Percentiles rank a stretch among this genome's conserved stretches.
These are phyloP conservation scores for Silybum marianum DNA, from an alignment of 129 eudicot genomes.

Conservation along the genomic window DNA sequence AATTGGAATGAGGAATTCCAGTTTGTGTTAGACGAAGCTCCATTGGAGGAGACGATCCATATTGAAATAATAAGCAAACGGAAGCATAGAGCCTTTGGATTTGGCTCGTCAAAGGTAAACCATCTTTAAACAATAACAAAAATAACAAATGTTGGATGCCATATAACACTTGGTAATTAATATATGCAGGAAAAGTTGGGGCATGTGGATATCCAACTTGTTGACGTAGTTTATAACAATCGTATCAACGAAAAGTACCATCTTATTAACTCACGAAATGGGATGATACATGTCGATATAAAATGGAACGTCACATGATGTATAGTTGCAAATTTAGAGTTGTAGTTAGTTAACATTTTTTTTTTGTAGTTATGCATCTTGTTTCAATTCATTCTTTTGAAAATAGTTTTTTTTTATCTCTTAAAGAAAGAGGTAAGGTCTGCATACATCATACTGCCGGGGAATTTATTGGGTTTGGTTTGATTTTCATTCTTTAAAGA, in stretches of 20 bases:
- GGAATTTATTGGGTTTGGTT: background rate
- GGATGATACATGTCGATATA: constrained; percentile 51
- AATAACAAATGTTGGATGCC: background rate
- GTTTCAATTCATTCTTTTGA: constrained; percentile 6
- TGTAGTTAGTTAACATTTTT: constrained; percentile 3
- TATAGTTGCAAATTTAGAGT: constrained; percentile 14
- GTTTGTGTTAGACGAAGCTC: constrained; percentile 65
- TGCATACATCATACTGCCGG: background rate
- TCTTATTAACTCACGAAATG: constrained; percentile 57
- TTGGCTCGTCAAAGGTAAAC: constrained; percentile 49
- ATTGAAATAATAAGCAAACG: constrained; percentile 57
- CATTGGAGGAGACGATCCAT: constrained; percentile 51
- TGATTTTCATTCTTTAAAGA: background rate
- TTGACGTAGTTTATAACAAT: constrained; percentile 58
- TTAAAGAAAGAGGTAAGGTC: background rate
- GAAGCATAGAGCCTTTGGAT: constrained; percentile 32
- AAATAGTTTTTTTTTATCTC: background rate
- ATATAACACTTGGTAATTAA: background rate
- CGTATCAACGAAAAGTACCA: constrained; percentile 58
- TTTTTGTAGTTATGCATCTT: background rate
- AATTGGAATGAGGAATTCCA: constrained; percentile 68
- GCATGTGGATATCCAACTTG: constrained; percentile 55
- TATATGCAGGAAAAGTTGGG: constrained; percentile 58
- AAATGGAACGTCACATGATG: constrained; percentile 47
- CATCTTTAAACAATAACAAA: background rate